Conservation (phyloP, 2,329 filamentous ascomycete species). For the Epichloe aotearoae region DNA sequence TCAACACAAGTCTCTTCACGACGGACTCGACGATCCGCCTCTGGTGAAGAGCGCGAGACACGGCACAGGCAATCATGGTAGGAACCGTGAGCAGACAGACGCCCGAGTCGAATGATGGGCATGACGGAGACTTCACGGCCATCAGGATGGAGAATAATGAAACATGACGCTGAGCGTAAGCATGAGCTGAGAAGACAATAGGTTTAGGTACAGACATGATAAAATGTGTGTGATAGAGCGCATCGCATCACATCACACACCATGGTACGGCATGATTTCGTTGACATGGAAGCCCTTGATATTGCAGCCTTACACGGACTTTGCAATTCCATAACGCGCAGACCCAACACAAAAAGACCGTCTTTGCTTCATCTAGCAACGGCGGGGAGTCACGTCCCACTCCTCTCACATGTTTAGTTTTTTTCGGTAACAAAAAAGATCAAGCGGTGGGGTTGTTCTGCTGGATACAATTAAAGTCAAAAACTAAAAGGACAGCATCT, state of each 20-base stretch:
- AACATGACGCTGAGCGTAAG: slow-evolving; percentile 14
- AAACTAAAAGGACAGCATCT: neutral
- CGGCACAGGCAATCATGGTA: neutral
- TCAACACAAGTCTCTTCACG: neutral
- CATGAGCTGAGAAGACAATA: slow-evolving; percentile 1
- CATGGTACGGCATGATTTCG: no score
- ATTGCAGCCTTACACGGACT: no score
- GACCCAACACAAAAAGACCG: neutral
- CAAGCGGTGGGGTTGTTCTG: neutral
- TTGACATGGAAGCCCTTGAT: no score
- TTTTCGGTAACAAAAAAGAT: neutral
- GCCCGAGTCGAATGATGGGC: neutral
- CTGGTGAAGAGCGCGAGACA: slow-evolving; percentile 18
- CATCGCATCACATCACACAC: no score
- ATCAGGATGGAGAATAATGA: slow-evolving; percentile 9
- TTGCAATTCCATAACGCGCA: neutral
- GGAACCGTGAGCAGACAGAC: neutral
- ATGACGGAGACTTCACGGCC: slow-evolving; percentile 2
- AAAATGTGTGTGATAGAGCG: no score
- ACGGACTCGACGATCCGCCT: slow-evolving; percentile 1
- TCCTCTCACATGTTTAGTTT: neutral
- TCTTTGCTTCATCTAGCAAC: neutral
- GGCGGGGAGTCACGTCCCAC: neutral
- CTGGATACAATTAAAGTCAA: no score
- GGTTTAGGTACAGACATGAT: no score